Base-by-base conservation (phyloP, 345 rosid genomes). In the Ailanthus altissimus region DNA sequence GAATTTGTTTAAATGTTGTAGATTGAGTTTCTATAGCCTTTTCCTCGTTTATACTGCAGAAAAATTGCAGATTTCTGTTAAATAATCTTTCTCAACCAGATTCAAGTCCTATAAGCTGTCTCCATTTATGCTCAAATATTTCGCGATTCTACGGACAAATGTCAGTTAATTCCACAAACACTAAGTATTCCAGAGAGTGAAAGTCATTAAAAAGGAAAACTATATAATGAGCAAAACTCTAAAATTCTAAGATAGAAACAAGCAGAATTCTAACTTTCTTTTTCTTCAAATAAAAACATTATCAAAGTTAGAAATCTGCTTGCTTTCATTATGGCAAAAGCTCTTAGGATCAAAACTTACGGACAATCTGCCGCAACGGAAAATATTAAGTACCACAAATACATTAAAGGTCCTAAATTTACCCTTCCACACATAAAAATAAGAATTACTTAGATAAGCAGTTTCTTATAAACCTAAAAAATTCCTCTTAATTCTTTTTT, bases 311-410 rank as follows among this genome's bases (percentile, higher is more conserved):
- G 8, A 66, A 67, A 76, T 70, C 66, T 21, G 62, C 59, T 32
- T 59, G 50, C 75, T 69, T 75, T 60, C 72, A 72, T 75, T 53
- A 73, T 63, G 76, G 57, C 10, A 16, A 71, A 72, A 51, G 56
- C 70, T 49, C 45, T 40, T 28, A 59, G 53, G 58, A 57, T 74
- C 71, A 71, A 70, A 42, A 65, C 61, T 75, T 62, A 65, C 6
- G 42, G 57, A 15, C 73, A 21, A 54, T 42, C 51, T 72, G 40
- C 38, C 1, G 20, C 46, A 26, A 58, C 46, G 11, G 26, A 47
- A 60, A 74, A 75, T 28, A 61, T 58, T 51, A 25, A 40, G 36
- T 12, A 42, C 65, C 12, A 2, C 12, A 71, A 38, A 38, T 57
- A 56, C 36, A 18, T 21, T 56, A 13, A 57, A 32, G 72, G 46